Evolutionary conservation across 2,329 filamentous ascomycete genomes (phyloP), one percentile per base, ranked within the genome.

Genomic region (Chaetomium globosum): DNA sequence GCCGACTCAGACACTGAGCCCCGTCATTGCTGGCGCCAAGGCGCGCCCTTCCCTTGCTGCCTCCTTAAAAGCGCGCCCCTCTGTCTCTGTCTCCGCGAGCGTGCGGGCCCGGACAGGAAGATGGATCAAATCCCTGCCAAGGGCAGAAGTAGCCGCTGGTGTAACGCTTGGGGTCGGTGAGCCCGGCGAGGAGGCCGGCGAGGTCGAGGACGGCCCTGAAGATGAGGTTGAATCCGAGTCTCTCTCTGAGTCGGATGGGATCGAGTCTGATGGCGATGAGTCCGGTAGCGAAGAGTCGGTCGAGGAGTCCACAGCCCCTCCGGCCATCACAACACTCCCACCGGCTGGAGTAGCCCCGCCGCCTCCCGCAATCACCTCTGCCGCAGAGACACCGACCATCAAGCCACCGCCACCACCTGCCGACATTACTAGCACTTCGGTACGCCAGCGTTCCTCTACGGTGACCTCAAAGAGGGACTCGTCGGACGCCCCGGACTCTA

Each of bases 201-300:
- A 8, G 7, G 23, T n/a, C 7, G 53, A 56, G 9, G 8, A 21
- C 2, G 6, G 9, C 2, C 1, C 4, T 33, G 52, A 36, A 3
- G 54, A 66, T 9, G 58, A 48, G 23, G 12, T 4, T 3, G 43
- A 16, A 23, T 13, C 21, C 10, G 55, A 57, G 4, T 48, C 33
- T 13, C 21, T 9, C 3, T 57, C 57, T 4, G 63, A 55, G 3
- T 23, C 19, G 57, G 61, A 48, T 30, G 46, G 57, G 7, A 23
- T 60, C 8, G 69, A 61, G 5, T 68, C 69, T 19, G 67, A 63
- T 19, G 65, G 65, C 26, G 58, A 61, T 1, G 59, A 61, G 12
- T 66, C 64, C 33, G 54, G 43, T 26, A 12, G 19, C 28, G 61
- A 52, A 0, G 58, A 57, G 3, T 55, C 63, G 1, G 63, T 26